These are phyloP conservation scores for Debaryomyces maramus DNA, from an alignment of 805 yeast species.

Conservation along the genomic window DNA sequence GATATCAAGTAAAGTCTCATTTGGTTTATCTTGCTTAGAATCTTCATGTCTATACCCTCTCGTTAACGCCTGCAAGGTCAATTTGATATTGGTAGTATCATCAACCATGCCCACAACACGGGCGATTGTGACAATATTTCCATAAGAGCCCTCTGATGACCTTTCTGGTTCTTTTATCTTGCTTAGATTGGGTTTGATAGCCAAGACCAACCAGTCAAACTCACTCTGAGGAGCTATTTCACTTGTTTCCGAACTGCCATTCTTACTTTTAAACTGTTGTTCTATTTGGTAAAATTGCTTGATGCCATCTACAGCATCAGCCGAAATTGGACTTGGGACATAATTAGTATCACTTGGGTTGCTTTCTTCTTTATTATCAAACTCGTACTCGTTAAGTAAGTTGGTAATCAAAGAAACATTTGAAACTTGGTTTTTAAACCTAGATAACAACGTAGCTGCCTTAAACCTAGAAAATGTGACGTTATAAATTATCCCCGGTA, in stretches of 20 bases:
- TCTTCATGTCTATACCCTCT: slow-evolving; percentile 34
- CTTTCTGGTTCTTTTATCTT: slow-evolving; percentile 24
- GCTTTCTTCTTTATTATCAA: slow-evolving; percentile 18
- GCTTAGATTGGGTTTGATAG: slow-evolving; percentile 32
- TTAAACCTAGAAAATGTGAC: slow-evolving; percentile 50
- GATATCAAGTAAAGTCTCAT: slow-evolving; percentile 29
- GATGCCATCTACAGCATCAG: slow-evolving; percentile 34
- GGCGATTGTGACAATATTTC: slow-evolving; percentile 43
- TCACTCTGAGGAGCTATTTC: slow-evolving; percentile 14
- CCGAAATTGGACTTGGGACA: slow-evolving; percentile 25
- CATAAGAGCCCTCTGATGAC: neutral
- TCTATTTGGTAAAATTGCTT: slow-evolving; percentile 19
- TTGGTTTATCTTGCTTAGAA: slow-evolving; percentile 11
- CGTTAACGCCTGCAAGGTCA: slow-evolving; percentile 51
- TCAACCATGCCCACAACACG: slow-evolving; percentile 49
- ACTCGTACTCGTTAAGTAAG: slow-evolving; percentile 37
- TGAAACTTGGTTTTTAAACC: slow-evolving; percentile 34
- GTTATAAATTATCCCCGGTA: slow-evolving; percentile 65
- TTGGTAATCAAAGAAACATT: slow-evolving; percentile 29
- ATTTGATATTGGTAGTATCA: slow-evolving; percentile 41
- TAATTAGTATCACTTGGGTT: slow-evolving; percentile 11
- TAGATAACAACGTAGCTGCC: slow-evolving; percentile 47
- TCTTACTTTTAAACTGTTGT: slow-evolving; percentile 6
- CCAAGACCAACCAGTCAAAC: slow-evolving; percentile 40
- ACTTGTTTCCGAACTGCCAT: neutral